Base-by-base conservation (phyloP, 2,329 filamentous ascomycete genomes). In the Clarireedia paspali region DNA sequence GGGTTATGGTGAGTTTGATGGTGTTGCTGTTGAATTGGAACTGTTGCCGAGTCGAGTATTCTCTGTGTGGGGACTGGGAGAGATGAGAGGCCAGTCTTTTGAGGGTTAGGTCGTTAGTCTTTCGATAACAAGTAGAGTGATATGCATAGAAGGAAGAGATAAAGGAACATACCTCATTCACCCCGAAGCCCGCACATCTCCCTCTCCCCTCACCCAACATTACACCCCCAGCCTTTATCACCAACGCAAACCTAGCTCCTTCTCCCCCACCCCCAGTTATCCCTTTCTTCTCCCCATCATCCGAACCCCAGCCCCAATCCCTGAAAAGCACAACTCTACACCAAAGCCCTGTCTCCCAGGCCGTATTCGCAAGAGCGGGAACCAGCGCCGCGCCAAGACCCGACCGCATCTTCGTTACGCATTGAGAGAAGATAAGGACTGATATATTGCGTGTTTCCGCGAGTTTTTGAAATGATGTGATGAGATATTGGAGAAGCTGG, bases 341-440 rank as follows among this genome's bases (percentile, higher is more conserved):
- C 59, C 83, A 81, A 39, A 96, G 75, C 34, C 84, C 86, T 60
- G 82, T 83, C 59, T 96, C 91, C 91, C 91, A 96, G 44, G 87
- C 82, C 20, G 77, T 77, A 14, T 87, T 84, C 56, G 86, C 86
- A 60, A 96, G 77, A 42, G 89, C 83, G 15, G 91, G 87, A 53
- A 85, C 80, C 49, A 97, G 74, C 10, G 85, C 80, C 14, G 91
- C 87, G 62, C 77, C 80, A 61, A 74, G 77, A 60, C 80, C 84
- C 4, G 77, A 76, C 59, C 87, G 84, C 72, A 95, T 85, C 62
- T 85, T 87, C n/a, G 89, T 95, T 44, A 85, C 87, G 57, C 87
- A 89, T 68, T 95, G 91, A 39, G 85, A 90, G 49, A 91, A 77
- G 20, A 94, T 70, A 2, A 96, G 75, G 44, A 95, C 76, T 24